Base-by-base conservation (phyloP, 164 flowering plant genomes). In the Platanus orientalis region DNA sequence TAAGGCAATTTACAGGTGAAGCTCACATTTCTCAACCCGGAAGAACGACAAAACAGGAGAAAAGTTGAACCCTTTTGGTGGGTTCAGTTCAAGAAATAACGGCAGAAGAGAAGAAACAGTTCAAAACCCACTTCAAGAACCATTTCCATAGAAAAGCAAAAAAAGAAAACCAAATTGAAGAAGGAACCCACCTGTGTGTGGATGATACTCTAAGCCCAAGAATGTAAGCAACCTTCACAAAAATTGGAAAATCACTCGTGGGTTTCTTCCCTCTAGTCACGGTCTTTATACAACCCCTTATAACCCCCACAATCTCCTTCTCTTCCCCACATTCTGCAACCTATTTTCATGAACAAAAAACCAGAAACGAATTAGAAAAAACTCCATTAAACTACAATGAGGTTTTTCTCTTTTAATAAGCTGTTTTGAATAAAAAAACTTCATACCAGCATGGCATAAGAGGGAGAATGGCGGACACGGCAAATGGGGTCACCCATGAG, bases 141-240 rank as follows among this genome's bases (percentile, higher is more conserved):
- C 6, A 16, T 16, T 4, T 45, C n/a, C 24, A 36, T 16, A 48
- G 47, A 34, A 16, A 14, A 24, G 12, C 24, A 57, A 57, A 54
- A 52, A 67, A 19, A 52, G 49, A 55, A 51, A 60, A 24, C n/a
- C n/a, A n/a, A n/a, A n/a, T n/a, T n/a, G n/a, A n/a, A n/a, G n/a
- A 51, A 53, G 50, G 24, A 57, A 40, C 17, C 23, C 25, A 85
- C 96, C 92, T 82, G 77, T 81, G 84, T 4, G 66, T 12, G 1
- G 90, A 79, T 14, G 85, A 82, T 28, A 89, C 92, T 40, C 96
- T 60, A 7, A 89, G 76, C 1, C 96, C 96, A 21, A 89, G 77
- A 65, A 89, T 61, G 70, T 83, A 85, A 50, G 82, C 89, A 32
- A 83, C 63, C 58, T 81, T 87, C 2, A 69, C 83, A 69, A 72